Percentiles rank a stretch among this genome's conserved stretches.
Evolutionary conservation across 805 yeast genomes (phyloP).

Genomic region (Cyberlindnera subsufficiens): DNA sequence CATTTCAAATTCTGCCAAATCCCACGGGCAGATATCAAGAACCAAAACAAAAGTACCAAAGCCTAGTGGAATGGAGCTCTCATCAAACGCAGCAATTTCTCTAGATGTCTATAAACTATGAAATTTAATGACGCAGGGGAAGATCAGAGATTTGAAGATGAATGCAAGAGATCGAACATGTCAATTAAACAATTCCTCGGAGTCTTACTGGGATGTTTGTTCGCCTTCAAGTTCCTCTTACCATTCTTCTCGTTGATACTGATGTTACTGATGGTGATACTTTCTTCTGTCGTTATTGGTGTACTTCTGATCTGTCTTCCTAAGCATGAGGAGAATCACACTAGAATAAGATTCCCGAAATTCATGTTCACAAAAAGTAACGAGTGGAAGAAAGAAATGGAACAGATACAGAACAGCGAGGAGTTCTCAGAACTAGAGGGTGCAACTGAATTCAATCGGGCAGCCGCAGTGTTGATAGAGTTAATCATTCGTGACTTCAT

Average conservation of each 20-base stretch:
- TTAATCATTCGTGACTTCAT: constrained; percentile 50
- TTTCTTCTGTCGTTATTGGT: not conserved
- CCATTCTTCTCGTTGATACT: constrained; percentile 6
- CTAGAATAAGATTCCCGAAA: constrained; percentile 15
- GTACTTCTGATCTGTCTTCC: constrained; percentile 5
- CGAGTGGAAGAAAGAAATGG: constrained; percentile 27
- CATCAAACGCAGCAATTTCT: too few species aligned
- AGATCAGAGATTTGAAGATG: not conserved
- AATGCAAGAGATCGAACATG: not conserved
- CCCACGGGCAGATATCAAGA: too few species aligned
- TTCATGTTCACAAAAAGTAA: constrained; percentile 22
- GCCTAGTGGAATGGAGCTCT: too few species aligned
- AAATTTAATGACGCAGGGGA: too few species aligned
- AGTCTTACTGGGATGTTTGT: constrained; percentile 3
- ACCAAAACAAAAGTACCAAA: too few species aligned
- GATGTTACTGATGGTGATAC: not conserved
- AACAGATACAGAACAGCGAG: constrained; percentile 10
- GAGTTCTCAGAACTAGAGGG: constrained; percentile 1
- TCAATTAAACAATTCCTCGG: constrained; percentile 1
- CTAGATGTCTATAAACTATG: too few species aligned
- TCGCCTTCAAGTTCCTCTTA: constrained; percentile 3
- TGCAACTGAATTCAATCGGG: constrained; percentile 27
- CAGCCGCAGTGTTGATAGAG: constrained; percentile 38
- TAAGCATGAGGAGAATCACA: constrained; percentile 2
- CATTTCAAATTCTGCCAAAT: too few species aligned